Evolutionary conservation across 2,329 filamentous ascomycete species (phyloP), one percentile per base, ranked within the genome.

Genomic region (Colletotrichum orbiculare): DNA sequence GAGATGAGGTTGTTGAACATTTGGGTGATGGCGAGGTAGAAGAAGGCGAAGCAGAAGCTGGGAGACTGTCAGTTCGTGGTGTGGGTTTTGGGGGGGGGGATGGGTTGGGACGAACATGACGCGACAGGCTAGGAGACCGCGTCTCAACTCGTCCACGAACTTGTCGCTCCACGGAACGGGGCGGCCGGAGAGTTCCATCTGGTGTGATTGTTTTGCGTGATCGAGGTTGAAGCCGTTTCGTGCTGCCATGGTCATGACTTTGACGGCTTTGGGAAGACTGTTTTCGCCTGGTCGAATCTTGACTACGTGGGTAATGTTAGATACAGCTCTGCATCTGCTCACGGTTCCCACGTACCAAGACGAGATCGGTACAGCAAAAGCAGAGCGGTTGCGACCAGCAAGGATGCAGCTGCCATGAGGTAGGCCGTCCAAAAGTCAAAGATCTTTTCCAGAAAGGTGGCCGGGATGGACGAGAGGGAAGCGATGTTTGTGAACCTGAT

Each of bases 111-210:
- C 45, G 25, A 48, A 48, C 67, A 92, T 92, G 60, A 92, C 89
- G 70, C 89, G 87, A 81, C 90, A 93, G 13, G 90, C 91, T 84
- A 91, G 73, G 11, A 84, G 74, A 1, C 79, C 72, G 81, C 88
- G 87, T 78, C 89, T 90, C 54, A 93, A 78, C 72, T 93, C 90
- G 4, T 91, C 89, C 54, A 93, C 80, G 70, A 93, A 93, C 69
- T 84, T 82, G 71, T 92, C 89, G 61, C 90, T 85, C 89, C 90
- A 93, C 0, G 82, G 79, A 33, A 86, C 58, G 68, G 73, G 63
- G 73, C 38, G 38, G 78, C 77, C 2, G 13, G 9, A 13, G 2
- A 10, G 4, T 10, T 9, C 38, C 4, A 3, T 9, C 5, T 41
- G 38, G 38, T 41, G 4, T 13, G 38, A 9, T 9, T 9, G 38